These are phyloP conservation scores for Styphnolobium japonicum DNA, from an alignment of 306 rosid species.

Conservation along the genomic window DNA sequence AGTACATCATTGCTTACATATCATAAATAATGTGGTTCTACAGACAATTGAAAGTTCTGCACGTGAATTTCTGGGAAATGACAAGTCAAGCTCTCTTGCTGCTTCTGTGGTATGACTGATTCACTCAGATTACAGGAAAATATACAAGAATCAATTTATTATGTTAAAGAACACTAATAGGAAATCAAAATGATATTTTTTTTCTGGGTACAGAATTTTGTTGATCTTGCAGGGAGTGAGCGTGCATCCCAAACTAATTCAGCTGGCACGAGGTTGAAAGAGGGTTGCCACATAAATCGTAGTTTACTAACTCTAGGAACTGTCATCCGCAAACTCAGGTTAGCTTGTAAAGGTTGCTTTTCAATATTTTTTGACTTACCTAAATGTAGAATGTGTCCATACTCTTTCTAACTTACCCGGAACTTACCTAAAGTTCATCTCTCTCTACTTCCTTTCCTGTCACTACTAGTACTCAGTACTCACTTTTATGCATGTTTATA, in stretches of 20 bases:
- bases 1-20: not conserved
- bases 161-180: not conserved
- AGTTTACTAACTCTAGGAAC: constrained; percentile 93
- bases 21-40: constrained; percentile 22
- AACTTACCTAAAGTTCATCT: too few species aligned
- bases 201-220: constrained; percentile 67
- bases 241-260: constrained; percentile 93
- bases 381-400: not conserved
- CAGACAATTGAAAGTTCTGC: constrained; percentile 90
- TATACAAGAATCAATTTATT: not conserved
- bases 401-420: not conserved
- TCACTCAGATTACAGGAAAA: not conserved
- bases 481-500: not conserved
- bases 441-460: not conserved
- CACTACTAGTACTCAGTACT: too few species aligned
- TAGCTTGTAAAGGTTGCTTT: constrained; percentile 17
- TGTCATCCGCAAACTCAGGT: constrained; percentile 97
- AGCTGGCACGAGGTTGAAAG: constrained; percentile 92
- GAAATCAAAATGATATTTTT: constrained; percentile 8
- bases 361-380: not conserved
- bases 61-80: constrained; percentile 70
- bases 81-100: constrained; percentile 74
- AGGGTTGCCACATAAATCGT: constrained; percentile 95
- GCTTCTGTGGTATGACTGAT: constrained; percentile 78
- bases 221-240: constrained; percentile 98